Evolutionary conservation across 139 green algal species (phyloP).

Genomic region (Astrephomene gubernaculifera): DNA sequence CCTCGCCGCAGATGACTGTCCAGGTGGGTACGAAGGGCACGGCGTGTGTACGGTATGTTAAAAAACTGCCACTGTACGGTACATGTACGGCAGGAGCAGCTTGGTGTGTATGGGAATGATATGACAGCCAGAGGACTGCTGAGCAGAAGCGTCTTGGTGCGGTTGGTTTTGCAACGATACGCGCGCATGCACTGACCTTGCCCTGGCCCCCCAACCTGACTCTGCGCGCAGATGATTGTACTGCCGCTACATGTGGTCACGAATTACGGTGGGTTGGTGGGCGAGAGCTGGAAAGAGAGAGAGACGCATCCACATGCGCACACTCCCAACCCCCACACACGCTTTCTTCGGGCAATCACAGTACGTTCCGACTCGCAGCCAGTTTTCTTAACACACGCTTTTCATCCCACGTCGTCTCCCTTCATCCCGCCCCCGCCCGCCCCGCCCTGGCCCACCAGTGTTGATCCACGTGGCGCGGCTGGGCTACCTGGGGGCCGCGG

Average conservation of each 20-base stretch:
- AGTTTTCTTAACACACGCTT: too few species aligned
- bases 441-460: constrained; percentile 12
- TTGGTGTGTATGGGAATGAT: too few species aligned
- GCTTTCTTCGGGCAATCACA: too few species aligned
- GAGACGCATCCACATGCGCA: not conserved
- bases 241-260: constrained; percentile 53
- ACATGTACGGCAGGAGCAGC: too few species aligned
- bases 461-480: constrained; percentile 40
- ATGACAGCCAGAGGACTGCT: too few species aligned
- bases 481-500: constrained; percentile 33
- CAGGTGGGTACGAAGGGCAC: not conserved
- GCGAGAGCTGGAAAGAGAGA: not conserved
- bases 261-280: constrained; percentile 42
- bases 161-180: too few species aligned
- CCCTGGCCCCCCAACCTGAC: too few species aligned
- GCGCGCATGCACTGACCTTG: too few species aligned
- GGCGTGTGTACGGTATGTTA: too few species aligned
- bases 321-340: not conserved
- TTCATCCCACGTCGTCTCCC: not conserved
- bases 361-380: too few species aligned
- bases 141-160: too few species aligned
- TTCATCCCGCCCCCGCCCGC: not conserved
- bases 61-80: too few species aligned
- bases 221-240: constrained; percentile 21
- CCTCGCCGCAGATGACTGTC: constrained; percentile 56